phyloP scores from a whole-genome alignment of 495 filamentous ascomycete genomes.

The Bryoglossum gracile region DNA sequence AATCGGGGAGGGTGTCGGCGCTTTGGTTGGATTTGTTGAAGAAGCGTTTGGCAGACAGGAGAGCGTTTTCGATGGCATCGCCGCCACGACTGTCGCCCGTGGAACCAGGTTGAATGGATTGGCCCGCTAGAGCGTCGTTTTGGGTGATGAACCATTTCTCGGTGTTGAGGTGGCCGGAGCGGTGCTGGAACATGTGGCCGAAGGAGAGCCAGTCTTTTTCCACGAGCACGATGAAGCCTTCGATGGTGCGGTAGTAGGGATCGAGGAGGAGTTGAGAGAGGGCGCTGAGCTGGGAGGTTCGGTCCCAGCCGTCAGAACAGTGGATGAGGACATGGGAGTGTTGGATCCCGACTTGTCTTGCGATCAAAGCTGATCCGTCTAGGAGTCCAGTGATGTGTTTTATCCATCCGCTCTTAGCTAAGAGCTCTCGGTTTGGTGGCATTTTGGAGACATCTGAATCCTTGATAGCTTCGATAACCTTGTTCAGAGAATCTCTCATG shows the following conservation, averaged over 20 bases:
- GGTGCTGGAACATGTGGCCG: constrained; percentile 92
- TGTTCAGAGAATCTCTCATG: constrained; percentile 87
- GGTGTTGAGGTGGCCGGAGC: constrained; percentile 75
- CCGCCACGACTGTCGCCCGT: constrained; percentile 40
- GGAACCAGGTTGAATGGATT: constrained; percentile 42
- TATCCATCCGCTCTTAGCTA: constrained; percentile 82
- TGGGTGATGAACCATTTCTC: constrained; percentile 95
- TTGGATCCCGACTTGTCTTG: constrained; percentile 80
- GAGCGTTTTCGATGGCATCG: constrained; percentile 78
- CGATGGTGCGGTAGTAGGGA: constrained; percentile 90
- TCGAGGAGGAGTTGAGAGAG: constrained; percentile 90
- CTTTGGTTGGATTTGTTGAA: constrained; percentile 72
- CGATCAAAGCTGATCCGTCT: constrained; percentile 77
- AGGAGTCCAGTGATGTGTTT: constrained; percentile 83
- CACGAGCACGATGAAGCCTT: constrained; percentile 90
- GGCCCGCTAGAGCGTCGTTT: constrained; percentile 53
- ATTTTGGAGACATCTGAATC: constrained; percentile 84
- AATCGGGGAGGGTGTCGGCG: constrained; percentile 54
- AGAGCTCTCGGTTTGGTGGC: constrained; percentile 72
- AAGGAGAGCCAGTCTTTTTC: constrained; percentile 99
- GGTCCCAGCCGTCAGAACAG: constrained; percentile 98
- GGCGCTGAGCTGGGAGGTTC: constrained; percentile 93
- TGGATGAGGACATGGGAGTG: constrained; percentile 95
- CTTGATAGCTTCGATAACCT: constrained; percentile 84
- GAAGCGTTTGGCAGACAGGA: constrained; percentile 82